Evolutionary conservation across 768 basidiomycete genomes (phyloP).

Genomic region (Kwoniella dejecticola): DNA sequence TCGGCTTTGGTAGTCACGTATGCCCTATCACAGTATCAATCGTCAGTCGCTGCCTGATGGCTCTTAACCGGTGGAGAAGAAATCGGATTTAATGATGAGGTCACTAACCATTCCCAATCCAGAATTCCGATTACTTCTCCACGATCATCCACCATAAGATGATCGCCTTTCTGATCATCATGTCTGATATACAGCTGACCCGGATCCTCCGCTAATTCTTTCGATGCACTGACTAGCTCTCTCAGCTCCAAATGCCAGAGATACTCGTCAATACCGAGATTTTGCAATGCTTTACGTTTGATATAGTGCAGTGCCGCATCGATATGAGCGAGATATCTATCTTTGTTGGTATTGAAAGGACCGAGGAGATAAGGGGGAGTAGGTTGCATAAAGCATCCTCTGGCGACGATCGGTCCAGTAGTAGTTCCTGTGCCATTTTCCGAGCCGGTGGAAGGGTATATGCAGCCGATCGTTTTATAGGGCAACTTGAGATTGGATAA

Average conservation of each 20-base stretch:
- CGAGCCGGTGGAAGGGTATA: neutral
- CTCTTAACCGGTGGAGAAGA: too few relatives aligned
- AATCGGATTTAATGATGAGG: neutral
- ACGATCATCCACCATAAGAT: slow-evolving; percentile 41
- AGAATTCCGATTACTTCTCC: slow-evolving; percentile 41
- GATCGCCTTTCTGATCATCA: slow-evolving; percentile 41
- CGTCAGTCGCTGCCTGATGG: neutral
- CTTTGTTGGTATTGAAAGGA: slow-evolving; percentile 14
- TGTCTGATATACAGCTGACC: slow-evolving; percentile 34
- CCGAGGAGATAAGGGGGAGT: slow-evolving; percentile 21
- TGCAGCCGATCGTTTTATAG: slow-evolving; percentile 2
- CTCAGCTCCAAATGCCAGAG: slow-evolving; percentile 14
- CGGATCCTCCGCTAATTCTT: neutral
- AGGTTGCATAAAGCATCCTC: neutral
- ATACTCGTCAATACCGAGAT: slow-evolving; percentile 3
- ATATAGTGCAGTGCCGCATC: slow-evolving; percentile 9
- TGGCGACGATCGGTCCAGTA: slow-evolving; percentile 12
- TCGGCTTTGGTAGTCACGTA: slow-evolving; percentile 19
- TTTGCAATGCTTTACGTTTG: neutral
- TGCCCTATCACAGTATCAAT: slow-evolving; percentile 11
- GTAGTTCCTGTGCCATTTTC: neutral
- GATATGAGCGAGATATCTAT: slow-evolving; percentile 21
- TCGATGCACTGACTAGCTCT: slow-evolving; percentile 6
- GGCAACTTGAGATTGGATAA: neutral
- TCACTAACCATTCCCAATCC: slow-evolving; percentile 50